These are phyloP conservation scores for Furcasterigmium sp. DNA, from an alignment of 2,329 filamentous ascomycete species.

Conservation along the genomic window DNA sequence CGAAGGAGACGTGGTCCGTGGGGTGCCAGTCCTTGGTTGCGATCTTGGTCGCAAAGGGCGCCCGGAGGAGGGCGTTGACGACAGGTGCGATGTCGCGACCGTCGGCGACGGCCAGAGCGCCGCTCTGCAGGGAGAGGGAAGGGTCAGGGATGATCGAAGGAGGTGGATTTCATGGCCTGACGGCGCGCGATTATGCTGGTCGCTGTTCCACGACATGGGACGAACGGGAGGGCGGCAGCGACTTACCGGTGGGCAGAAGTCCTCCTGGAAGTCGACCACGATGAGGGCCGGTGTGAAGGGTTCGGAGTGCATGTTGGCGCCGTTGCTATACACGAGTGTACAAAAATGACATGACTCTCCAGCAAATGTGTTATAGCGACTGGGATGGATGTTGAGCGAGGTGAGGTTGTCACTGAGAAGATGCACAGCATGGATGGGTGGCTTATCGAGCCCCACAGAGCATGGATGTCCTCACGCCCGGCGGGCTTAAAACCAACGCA, in stretches of 20 bases:
- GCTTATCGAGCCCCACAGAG: too few species aligned
- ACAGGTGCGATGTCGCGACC: constrained; percentile 65
- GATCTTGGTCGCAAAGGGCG: constrained; percentile 68
- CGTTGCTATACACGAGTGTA: not conserved
- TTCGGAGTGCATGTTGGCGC: constrained; percentile 13
- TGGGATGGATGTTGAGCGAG: too few species aligned
- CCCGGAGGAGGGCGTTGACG: constrained; percentile 69
- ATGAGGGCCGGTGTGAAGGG: constrained; percentile 50
- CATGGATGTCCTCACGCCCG: too few species aligned
- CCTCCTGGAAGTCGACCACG: constrained; percentile 86
- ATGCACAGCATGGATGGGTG: too few species aligned
- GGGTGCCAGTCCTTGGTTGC: constrained; percentile 96
- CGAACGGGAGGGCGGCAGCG: constrained; percentile 4
- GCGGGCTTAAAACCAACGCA: too few species aligned
- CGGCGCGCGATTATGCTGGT: too few species aligned
- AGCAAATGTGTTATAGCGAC: too few species aligned
- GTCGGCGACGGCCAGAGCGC: constrained; percentile 73
- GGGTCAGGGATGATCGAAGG: not conserved
- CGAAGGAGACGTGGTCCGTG: constrained; percentile 78
- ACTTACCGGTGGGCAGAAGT: constrained; percentile 86
- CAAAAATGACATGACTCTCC: not conserved
- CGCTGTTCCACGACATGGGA: constrained; percentile 5
- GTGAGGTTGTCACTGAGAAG: too few species aligned
- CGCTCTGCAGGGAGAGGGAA: constrained; percentile 67
- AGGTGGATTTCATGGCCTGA: not conserved